Base-by-base conservation (phyloP, 2,329 filamentous ascomycete genomes). In the Tolypocladium inflatum region DNA sequence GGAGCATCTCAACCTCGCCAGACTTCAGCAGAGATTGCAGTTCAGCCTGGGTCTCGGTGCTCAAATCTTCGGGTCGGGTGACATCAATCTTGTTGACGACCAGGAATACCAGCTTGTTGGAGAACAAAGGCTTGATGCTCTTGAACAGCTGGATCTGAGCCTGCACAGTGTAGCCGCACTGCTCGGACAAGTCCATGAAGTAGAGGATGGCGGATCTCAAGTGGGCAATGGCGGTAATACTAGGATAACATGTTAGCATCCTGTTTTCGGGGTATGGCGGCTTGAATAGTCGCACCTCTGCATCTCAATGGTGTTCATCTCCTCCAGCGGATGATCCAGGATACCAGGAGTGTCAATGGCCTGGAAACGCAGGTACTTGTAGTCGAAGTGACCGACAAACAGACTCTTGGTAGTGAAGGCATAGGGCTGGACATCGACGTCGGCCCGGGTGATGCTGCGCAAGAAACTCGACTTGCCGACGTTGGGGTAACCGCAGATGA, bases 231-330 rank as follows among this genome's bases (percentile, higher is more conserved):
- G 95, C 94, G 21, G 93, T 97, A 65, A 99, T 97, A 61, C 89
- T 69, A 39, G 21, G 89, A 43, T 57, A 38, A 19, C 23, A 51
- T 54, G 56, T 63, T 48, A 63, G 45, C 35, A 50, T 45, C 30
- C 4, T 3, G 5, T 26, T 21, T 15, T n/a, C 2, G n/a, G 19
- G 23, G 15, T 3, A n/a, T 19, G n/a, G 2, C 37, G 11, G 45
- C 30, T 15, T 21, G 8, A 17, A n/a, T 39, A 41, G 19, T 38
- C 60, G 56, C 57, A 68, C 64, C 65, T 74, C 80, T 97, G 94
- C 91, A 97, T 97, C 76, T 99, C 94, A 70, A 99, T 99, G 4
- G 94, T 97, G 78, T 97, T 96, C 94, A 97, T 99, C 78, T 97
- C 94, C 76, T 97, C 94, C 10, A 99, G 84, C 41, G 93, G 92